phyloP scores from a whole-genome alignment of 1,284 basidiomycete species.

The Apiotrichum veenhuisii region DNA sequence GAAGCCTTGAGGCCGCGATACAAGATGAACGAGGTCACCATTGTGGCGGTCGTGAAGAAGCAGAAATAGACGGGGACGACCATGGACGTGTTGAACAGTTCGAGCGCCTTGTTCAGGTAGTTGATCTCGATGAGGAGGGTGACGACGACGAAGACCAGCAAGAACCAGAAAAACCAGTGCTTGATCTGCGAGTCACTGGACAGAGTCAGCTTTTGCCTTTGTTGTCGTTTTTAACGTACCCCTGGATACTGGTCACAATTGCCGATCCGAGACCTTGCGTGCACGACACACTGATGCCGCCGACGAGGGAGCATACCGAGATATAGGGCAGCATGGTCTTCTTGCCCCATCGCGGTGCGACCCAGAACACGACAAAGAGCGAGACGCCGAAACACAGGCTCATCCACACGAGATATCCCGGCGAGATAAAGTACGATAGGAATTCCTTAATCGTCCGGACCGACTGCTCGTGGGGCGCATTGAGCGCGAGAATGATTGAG shows the following conservation, averaged over 20 bases:
- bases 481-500: slow-evolving; percentile 57
- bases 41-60: slow-evolving; percentile 75
- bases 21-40: slow-evolving; percentile 80
- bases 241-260: slow-evolving; percentile 79
- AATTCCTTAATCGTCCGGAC: slow-evolving; percentile 78
- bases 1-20: slow-evolving; percentile 85
- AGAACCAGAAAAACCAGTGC: slow-evolving; percentile 78
- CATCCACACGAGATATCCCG: slow-evolving; percentile 78
- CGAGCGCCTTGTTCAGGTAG: slow-evolving; percentile 94
- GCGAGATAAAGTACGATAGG: slow-evolving; percentile 75
- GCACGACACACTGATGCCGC: slow-evolving; percentile 91
- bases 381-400: slow-evolving; percentile 33
- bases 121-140: slow-evolving; percentile 70
- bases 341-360: slow-evolving; percentile 68
- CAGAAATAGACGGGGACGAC: slow-evolving; percentile 66
- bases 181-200: slow-evolving; percentile 48
- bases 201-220: slow-evolving; percentile 7
- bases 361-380: slow-evolving; percentile 40
- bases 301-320: slow-evolving; percentile 89
- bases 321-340: slow-evolving; percentile 96
- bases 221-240: slow-evolving; percentile 55
- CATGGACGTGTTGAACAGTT: slow-evolving; percentile 88
- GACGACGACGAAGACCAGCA: slow-evolving; percentile 75
- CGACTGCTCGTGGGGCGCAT: slow-evolving; percentile 74
- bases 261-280: slow-evolving; percentile 90